These are phyloP conservation scores for Quillaja saponaria DNA, from an alignment of 306 rosid genomes.

Conservation along the genomic window DNA sequence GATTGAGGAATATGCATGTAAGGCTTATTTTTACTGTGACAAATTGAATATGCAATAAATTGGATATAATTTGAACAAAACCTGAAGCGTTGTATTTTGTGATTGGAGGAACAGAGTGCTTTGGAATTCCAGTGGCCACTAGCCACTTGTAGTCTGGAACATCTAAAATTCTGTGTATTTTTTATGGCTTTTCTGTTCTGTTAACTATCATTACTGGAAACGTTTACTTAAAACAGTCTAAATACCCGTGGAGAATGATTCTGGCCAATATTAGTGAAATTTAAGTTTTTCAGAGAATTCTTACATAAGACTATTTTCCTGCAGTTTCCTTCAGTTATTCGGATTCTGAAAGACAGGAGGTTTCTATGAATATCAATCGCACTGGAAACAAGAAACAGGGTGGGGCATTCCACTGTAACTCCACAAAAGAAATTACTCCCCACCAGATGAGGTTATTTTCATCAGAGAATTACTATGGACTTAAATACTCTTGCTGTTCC, in stretches of 20 bases:
- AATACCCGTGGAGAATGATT: too few species aligned
- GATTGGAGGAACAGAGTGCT: too few species aligned
- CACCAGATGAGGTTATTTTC: slow-evolving; percentile 77
- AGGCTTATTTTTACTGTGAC: slow-evolving; percentile 8
- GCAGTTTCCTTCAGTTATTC: slow-evolving; percentile 91
- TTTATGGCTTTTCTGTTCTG: too few species aligned
- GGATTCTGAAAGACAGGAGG: slow-evolving; percentile 74
- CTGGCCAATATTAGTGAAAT: too few species aligned
- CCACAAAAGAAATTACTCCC: slow-evolving; percentile 79
- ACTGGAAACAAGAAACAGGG: slow-evolving; percentile 78
- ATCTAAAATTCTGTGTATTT: too few species aligned
- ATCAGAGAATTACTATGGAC: slow-evolving; percentile 11
- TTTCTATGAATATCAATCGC: slow-evolving; percentile 78
- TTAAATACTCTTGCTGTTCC: neutral
- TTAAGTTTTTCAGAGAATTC: slow-evolving; percentile 12
- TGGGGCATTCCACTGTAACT: slow-evolving; percentile 73
- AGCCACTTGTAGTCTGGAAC: neutral
- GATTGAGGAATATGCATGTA: slow-evolving; percentile 98
- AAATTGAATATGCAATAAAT: too few species aligned
- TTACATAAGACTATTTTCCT: slow-evolving; percentile 22
- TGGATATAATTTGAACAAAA: too few species aligned
- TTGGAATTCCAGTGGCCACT: too few species aligned
- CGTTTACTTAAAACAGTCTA: too few species aligned
- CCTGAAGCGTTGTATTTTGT: too few species aligned
- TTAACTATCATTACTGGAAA: too few species aligned